phyloP scores from a whole-genome alignment of 257 asterid genomes.

The Petrea volubilis region DNA sequence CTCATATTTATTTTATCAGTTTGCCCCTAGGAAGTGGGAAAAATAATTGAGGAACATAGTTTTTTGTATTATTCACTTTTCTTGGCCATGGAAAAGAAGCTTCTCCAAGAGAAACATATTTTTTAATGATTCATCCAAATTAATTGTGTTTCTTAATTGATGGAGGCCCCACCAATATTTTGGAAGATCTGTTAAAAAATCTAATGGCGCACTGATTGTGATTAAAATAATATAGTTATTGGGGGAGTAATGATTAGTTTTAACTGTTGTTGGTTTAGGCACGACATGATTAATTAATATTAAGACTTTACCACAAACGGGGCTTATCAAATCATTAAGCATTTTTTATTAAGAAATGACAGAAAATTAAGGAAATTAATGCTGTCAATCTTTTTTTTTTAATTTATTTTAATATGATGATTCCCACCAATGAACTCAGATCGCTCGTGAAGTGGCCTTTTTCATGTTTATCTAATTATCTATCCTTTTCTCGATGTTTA shows the following conservation, averaged over 20 bases:
- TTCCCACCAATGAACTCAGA: not conserved
- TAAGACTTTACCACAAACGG: not conserved
- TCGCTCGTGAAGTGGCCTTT: not conserved
- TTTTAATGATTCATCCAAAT: not conserved
- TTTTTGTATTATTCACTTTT: conserved; percentile 18
- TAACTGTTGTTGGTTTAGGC: conserved; percentile 17
- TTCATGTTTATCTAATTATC: not conserved
- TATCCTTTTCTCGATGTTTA: not conserved
- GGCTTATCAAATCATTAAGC: conserved; percentile 4
- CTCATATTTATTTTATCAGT: not conserved
- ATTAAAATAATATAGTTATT: not conserved
- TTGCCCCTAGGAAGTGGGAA: conserved; percentile 15
- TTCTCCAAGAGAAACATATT: conserved; percentile 14
- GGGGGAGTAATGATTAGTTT: conserved; percentile 18
- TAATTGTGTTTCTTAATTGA: not conserved
- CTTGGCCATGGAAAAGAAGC: conserved; percentile 18
- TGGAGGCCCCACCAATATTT: conserved; percentile 17
- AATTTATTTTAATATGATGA: not conserved
- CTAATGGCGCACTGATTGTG: not conserved
- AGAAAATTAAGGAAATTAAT: not conserved
- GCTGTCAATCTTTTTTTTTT: not conserved
- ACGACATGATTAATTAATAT: not conserved
- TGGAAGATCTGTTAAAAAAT: not conserved
- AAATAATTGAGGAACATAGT: conserved; percentile 19
- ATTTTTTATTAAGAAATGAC: not conserved